Base-by-base conservation (phyloP, 2,329 filamentous ascomycete species). In the Botrytis medusae region DNA sequence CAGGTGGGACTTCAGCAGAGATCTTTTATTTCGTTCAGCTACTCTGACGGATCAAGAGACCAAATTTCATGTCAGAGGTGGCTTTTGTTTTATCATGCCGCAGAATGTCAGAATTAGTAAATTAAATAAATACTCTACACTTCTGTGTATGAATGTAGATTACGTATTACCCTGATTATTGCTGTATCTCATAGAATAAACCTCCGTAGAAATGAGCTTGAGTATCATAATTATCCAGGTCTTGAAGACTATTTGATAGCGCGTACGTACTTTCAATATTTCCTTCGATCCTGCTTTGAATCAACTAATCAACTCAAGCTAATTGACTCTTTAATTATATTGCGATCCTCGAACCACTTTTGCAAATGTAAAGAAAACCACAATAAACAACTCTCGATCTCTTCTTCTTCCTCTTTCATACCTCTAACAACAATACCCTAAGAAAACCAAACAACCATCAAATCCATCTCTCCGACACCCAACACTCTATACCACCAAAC, bases 351-450 rank as follows among this genome's bases (percentile, higher is more conserved):
- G 6, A 57, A 29, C 6, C 51, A 57, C 51, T 29, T 54, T 3
- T 37, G 2, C 59, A n/a, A 9, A 42, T 18, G 8, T 6, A 25
- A 34, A 20, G 25, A 20, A 2, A 29, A 1, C 25, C 25, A 5
- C 48, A 14, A 51, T 8, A n/a, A 51, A 48, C 2, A 4, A 1
- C 25, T 4, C 4, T n/a, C 48, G n/a, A 10, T 3, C 48, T 32
- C 16, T 1, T 5, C 40, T 22, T 32, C 2, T 0, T 1, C 0
- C n/a, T 46, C n/a, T 34, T 6, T 10, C 29, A 9, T 10, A 14
- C 12, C 14, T 6, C 0, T 1, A 25, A 46, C 9, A 14, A 22
- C 42, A 48, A 9, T 34, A 6, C 25, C 14, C 4, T 2, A 14
- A 51, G 4, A 6, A 6, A 51, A 25, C 4, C 12, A 51, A 16